A percentile compares a stretch with the other conserved stretches of the same genome.
phyloP scores from a whole-genome alignment of 2,329 filamentous ascomycete species.

The Fusarium protoensiforme region DNA sequence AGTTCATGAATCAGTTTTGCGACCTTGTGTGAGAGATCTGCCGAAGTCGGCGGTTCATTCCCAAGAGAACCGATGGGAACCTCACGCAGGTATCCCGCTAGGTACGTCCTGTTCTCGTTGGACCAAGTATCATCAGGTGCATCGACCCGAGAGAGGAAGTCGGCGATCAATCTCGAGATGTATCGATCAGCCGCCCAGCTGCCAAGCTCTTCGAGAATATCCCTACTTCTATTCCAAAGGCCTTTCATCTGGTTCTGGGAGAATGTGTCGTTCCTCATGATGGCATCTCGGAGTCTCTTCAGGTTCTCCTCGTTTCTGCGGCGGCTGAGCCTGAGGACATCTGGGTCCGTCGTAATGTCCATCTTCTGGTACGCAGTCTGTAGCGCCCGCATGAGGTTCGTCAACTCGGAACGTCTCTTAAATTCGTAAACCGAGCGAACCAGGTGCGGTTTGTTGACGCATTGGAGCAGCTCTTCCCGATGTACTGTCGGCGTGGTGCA shows the following conservation, averaged over 20 bases:
- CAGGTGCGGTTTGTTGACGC: slow-evolving; percentile 75
- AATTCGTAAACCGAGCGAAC: slow-evolving; percentile 47
- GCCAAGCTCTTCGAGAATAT: slow-evolving; percentile 70
- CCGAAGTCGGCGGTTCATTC: slow-evolving; percentile 11
- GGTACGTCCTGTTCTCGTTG: slow-evolving; percentile 65
- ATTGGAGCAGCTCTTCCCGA: slow-evolving; percentile 74
- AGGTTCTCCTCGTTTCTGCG: slow-evolving; percentile 55
- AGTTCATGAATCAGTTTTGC: slow-evolving; percentile 64
- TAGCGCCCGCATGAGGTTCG: slow-evolving; percentile 58
- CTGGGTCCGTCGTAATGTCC: slow-evolving; percentile 71
- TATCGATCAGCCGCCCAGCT: slow-evolving; percentile 77
- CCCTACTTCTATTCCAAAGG: slow-evolving; percentile 61
- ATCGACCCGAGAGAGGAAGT: slow-evolving; percentile 43
- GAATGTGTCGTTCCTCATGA: slow-evolving; percentile 61
- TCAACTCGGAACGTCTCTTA: slow-evolving; percentile 26
- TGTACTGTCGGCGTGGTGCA: slow-evolving; percentile 76
- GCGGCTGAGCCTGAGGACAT: slow-evolving; percentile 59
- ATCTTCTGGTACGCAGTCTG: slow-evolving; percentile 54
- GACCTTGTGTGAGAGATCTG: slow-evolving; percentile 67
- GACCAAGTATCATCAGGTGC: slow-evolving; percentile 54
- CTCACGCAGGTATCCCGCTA: slow-evolving; percentile 58
- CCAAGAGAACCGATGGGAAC: slow-evolving; percentile 40
- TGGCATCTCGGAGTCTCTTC: slow-evolving; percentile 50
- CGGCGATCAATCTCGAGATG: slow-evolving; percentile 61
- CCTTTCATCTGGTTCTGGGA: slow-evolving; percentile 65